Percentiles rank a stretch among this genome's conserved stretches.
These are phyloP conservation scores for Pythium coloratum DNA, from an alignment of 352 stramenopile species.

Conservation along the genomic window DNA sequence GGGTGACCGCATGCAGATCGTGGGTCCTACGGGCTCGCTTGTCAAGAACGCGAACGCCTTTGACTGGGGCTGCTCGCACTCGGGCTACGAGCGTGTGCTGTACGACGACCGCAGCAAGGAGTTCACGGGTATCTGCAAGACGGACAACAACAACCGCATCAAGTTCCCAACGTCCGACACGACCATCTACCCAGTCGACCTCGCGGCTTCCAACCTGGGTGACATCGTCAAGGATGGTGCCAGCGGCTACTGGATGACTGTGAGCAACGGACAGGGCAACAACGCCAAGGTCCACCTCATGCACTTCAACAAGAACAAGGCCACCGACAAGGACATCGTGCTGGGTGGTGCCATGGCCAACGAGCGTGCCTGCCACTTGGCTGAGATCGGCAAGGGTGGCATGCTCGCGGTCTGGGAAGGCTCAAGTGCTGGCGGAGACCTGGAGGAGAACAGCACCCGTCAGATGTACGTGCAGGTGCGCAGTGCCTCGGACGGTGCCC, in stretches of 20 bases:
- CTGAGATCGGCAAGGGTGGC: slow-evolving; percentile 38
- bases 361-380: slow-evolving; percentile 51
- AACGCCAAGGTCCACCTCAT: slow-evolving; percentile 60
- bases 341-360: slow-evolving; percentile 50
- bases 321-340: slow-evolving; percentile 47
- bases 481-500: slow-evolving; percentile 37
- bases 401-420: slow-evolving; percentile 57
- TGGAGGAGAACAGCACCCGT: slow-evolving; percentile 27
- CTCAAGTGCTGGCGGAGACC: slow-evolving; percentile 37
- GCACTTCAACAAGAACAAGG: slow-evolving; percentile 51
- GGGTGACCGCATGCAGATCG: slow-evolving; percentile 66
- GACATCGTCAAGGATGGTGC: slow-evolving; percentile 48
- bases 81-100: slow-evolving; percentile 55
- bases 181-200: slow-evolving; percentile 60
- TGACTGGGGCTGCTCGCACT: slow-evolving; percentile 63
- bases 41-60: slow-evolving; percentile 47
- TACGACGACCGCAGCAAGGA: slow-evolving; percentile 46
- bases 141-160: slow-evolving; percentile 73
- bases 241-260: slow-evolving; percentile 63
- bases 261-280: slow-evolving; percentile 49
- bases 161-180: slow-evolving; percentile 54
- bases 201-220: slow-evolving; percentile 46
- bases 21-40: slow-evolving; percentile 40
- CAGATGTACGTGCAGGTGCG: slow-evolving; percentile 56
- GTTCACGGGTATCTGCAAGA: slow-evolving; percentile 63